A percentile compares a stretch with the other conserved stretches of the same genome.
Conservation (phyloP, 768 basidiomycete species). For the Podaxis sp. region DNA sequence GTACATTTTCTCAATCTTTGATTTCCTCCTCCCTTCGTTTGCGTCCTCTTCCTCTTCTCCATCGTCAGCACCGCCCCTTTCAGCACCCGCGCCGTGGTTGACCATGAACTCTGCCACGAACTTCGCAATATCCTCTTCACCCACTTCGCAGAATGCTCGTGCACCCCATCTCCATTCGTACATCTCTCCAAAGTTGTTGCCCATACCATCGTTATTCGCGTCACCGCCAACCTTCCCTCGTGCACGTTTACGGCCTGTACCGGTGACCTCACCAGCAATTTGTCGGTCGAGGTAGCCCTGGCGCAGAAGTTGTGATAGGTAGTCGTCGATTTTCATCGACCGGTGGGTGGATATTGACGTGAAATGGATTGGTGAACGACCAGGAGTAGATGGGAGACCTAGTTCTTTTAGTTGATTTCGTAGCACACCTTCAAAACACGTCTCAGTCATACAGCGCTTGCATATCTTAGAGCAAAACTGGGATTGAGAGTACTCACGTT, state of each 20-base stretch:
- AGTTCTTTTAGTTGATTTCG: conserved; percentile 69
- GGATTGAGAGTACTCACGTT: conserved; percentile 51
- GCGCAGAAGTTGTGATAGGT: conserved; percentile 60
- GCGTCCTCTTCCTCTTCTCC: conserved; percentile 36
- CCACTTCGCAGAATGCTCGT: conserved; percentile 78
- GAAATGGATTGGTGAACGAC: conserved; percentile 43
- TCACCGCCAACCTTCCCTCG: conserved; percentile 35
- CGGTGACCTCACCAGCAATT: conserved; percentile 48
- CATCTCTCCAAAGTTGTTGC: conserved; percentile 32
- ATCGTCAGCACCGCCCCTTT: conserved; percentile 30
- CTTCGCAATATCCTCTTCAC: conserved; percentile 69
- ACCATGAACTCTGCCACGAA: conserved; percentile 86
- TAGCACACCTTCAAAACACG: conserved; percentile 58
- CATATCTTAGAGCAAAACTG: background rate
- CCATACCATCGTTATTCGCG: conserved; percentile 29
- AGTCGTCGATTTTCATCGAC: conserved; percentile 59
- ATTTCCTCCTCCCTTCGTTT: conserved; percentile 28
- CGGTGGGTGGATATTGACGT: conserved; percentile 50
- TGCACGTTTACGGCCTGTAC: conserved; percentile 54
- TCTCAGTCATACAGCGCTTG: conserved; percentile 5
- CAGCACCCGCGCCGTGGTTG: conserved; percentile 27
- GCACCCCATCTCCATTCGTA: conserved; percentile 89
- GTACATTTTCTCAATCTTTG: conserved; percentile 45
- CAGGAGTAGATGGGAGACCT: conserved; percentile 48
- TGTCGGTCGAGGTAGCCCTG: conserved; percentile 80